phyloP scores from a whole-genome alignment of 495 filamentous ascomycete genomes.

The Penicillium mononematosum region DNA sequence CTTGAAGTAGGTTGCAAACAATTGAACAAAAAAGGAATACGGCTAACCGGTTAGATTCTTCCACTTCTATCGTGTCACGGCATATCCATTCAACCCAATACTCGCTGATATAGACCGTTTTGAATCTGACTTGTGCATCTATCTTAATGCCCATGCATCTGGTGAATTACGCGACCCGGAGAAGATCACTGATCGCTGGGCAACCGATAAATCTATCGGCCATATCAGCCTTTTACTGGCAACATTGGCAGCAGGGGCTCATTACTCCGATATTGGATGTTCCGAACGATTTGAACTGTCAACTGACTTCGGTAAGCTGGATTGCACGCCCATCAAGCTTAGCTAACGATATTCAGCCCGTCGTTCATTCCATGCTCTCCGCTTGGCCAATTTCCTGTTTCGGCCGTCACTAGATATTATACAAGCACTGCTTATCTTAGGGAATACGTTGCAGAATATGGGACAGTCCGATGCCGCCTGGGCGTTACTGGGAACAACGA shows the following conservation, averaged over 20 bases:
- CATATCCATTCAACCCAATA: slow-evolving; percentile 53
- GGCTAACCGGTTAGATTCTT: slow-evolving; percentile 34
- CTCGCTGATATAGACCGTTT: slow-evolving; percentile 48
- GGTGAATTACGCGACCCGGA: slow-evolving; percentile 24
- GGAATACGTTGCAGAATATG: slow-evolving; percentile 48
- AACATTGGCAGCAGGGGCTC: slow-evolving; percentile 50
- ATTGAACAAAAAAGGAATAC: too few species aligned
- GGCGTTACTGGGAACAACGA: slow-evolving; percentile 45
- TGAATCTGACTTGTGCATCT: slow-evolving; percentile 46
- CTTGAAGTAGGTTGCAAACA: slow-evolving; percentile 27
- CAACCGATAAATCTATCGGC: slow-evolving; percentile 34
- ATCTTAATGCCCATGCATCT: slow-evolving; percentile 41
- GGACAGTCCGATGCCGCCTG: slow-evolving; percentile 51
- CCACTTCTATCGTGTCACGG: slow-evolving; percentile 47
- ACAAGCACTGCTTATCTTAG: slow-evolving; percentile 45
- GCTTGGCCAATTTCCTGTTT: slow-evolving; percentile 48
- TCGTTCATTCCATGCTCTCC: slow-evolving; percentile 38
- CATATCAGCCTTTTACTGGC: slow-evolving; percentile 48
- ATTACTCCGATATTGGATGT: slow-evolving; percentile 46
- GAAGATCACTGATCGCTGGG: slow-evolving; percentile 32
- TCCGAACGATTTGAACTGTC: slow-evolving; percentile 29
- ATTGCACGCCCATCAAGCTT: too few species aligned
- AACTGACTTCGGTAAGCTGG: slow-evolving; percentile 17
- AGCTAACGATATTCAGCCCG: slow-evolving; percentile 21
- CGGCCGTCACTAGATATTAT: slow-evolving; percentile 44